Evolutionary conservation across 345 rosid species (phyloP), one percentile per base, ranked within the genome.

Genomic region (Citrus glauca): DNA sequence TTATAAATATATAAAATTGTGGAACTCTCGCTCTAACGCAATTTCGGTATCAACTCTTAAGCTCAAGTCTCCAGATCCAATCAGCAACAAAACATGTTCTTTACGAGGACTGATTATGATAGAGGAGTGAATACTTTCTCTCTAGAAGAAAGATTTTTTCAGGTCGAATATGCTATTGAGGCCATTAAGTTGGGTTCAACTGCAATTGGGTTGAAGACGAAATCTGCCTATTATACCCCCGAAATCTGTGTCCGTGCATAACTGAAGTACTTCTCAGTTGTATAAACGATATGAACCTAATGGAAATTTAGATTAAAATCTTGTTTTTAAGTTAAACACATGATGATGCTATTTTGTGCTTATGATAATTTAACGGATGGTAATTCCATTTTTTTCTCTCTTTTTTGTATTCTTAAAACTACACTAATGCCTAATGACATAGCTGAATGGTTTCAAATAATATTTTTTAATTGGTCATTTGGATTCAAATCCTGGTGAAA

Each of bases 171-270:
- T 83, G 99, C 99, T 37, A 94, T 96, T 80, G 98, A 96, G 87
- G 97, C 98, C 76, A 94, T 96, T 86, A 96, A 94, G 99, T 86
- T 95, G 79, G 99, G 99, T 80, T 93, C 99, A 6, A 96, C 98
- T 78, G 99, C 99, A 6, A 92, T 96, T 71, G 98, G 98, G 61
- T 75, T 94, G 69, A 93, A 96, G 91, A 94, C 98, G 0, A 94
- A 92, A 77, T 53, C 65, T 59, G 20, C 56, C 2, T 68, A 32
- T 40, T 14, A 33, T 45, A 50, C n/a, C 33, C 62, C 45, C 22
- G 33, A 69, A 69, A 48, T 33, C 30, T 20, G 30, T 14, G 30
- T 32, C 3, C 3, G 14, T 75, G 22, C 71, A n/a, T 8, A 14
- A 28, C 48, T 66, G 63, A 62, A 27, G 35, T 63, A 9, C 35